Base-by-base conservation (phyloP, 495 filamentous ascomycete genomes). In the Neurospora cerealis region DNA sequence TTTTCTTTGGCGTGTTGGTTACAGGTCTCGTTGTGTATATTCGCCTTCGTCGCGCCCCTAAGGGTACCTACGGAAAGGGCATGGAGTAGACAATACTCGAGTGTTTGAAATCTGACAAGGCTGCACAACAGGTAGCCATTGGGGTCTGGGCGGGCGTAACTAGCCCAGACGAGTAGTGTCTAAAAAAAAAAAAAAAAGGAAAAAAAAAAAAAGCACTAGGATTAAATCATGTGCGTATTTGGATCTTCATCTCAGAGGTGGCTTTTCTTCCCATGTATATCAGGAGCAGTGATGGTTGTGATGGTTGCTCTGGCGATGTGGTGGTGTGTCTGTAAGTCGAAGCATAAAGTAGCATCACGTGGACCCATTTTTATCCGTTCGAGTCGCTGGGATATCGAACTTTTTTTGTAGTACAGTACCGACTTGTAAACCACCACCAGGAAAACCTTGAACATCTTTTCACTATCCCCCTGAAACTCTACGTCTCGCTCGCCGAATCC, bases 1-100 rank as follows among this genome's bases (percentile, higher is more conserved):
- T 82, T 39, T 72, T 86, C 62, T 83, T 86, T 69, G 77, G 78
- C 69, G 75, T 83, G 42, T 78, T 86, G 44, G 62, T 83, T 3
- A 79, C 71, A 8, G 80, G 79, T 17, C 71, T 84, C 70, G 80
- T 72, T 11, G 69, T 79, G 46, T 84, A 80, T 76, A 34, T 84
- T 19, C 80, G 82, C 72, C 38, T 78, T 13, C 54, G 54, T 17
- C 13, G 54, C 54, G 54, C 54, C 28, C 54, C 34, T 19, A 74
- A 54, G 69, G 19, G 73, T 69, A 40, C 48, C 60, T 66, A 66
- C 28, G 54, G 28, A 66, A 66, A 66, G 54, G 54, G 54, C 15
- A 66, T 34, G 54, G 54, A 66, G 28, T 66, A 60, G 48, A 24
- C 24, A 34, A 66, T 7, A 66, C 15, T 66, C 15, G 24, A 19